Percentiles rank a stretch among this genome's conserved stretches.
Evolutionary conservation across 2,329 filamentous ascomycete species (phyloP).

Genomic region (Fusarium mexicanum): DNA sequence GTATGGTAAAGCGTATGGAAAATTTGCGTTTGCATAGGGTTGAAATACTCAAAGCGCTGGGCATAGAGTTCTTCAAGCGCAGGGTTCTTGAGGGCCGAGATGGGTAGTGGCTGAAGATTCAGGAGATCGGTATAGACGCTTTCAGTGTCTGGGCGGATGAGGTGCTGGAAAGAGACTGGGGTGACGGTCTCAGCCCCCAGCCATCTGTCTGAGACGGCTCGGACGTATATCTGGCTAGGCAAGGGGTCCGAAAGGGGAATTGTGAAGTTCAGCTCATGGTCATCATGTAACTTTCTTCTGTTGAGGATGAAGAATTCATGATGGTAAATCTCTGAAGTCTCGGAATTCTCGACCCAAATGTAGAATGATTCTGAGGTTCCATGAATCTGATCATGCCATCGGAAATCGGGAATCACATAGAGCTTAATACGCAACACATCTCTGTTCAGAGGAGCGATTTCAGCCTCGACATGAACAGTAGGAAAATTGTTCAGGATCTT

Average conservation of each 20-base stretch:
- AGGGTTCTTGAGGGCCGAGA: constrained; percentile 88
- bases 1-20: constrained; percentile 98
- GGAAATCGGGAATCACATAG: constrained; percentile 86
- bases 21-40: constrained; percentile 99
- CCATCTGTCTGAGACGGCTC: constrained; percentile 95
- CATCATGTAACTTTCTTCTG: constrained; percentile 88
- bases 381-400: constrained; percentile 93
- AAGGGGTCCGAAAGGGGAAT: constrained; percentile 94
- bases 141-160: constrained; percentile 96
- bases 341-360: constrained; percentile 99
- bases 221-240: constrained; percentile 94
- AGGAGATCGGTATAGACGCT: constrained; percentile 96
- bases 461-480: constrained; percentile 87
- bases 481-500: constrained; percentile 91
- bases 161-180: constrained; percentile 95
- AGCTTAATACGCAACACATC: constrained; percentile 94
- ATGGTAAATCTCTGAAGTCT: constrained; percentile 97
- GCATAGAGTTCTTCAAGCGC: constrained; percentile 88
- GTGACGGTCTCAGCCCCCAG: constrained; percentile 95
- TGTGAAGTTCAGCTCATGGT: constrained; percentile 98
- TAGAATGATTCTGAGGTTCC: constrained; percentile 97
- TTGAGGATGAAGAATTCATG: constrained; percentile 97
- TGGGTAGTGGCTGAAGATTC: constrained; percentile 87
- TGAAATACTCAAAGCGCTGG: constrained; percentile 93
- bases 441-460: constrained; percentile 94